Evolutionary conservation across 2,329 filamentous ascomycete species (phyloP), one percentile per base, ranked within the genome.

Genomic region (Cladosporium sp.): DNA sequence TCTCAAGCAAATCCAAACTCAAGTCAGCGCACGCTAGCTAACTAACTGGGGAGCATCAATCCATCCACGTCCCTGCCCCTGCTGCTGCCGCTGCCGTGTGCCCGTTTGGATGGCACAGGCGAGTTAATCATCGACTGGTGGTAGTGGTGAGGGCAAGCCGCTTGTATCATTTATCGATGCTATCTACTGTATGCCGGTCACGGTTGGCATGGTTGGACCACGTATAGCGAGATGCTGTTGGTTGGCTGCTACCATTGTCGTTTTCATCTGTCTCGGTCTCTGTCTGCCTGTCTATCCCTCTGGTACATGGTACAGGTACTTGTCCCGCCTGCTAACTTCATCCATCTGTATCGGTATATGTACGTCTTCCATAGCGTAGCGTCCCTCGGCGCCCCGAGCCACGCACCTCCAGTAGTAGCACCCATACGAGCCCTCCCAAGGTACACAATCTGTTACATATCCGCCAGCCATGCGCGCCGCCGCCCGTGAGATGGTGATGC

Each of bases 21-120:
- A 33, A 55, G 49, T 49, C 49, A 44, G 29, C 59, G 59, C 59
- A 37, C 59, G 59, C 59, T 62, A 62, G n/a, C 18, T 37, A 26
- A 26, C 23, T 26, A 26, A 26, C 23, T 26, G 23, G 18, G 33
- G 33, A 35, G 33, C 33, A 35, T 35, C n/a, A 40, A 40, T 58
- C 33, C 53, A 61, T 62, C 49, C 52, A 23, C 60, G 37, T 33
- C 60, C 60, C 53, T 62, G 31, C 49, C 60, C 60, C 60, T 62
- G 60, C 60, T 52, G 33, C 33, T 18, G 60, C 60, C 49, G 60
- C 60, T 62, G 60, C 60, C 31, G 60, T 55, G 60, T 49, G 28
- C 59, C 44, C 40, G 40, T 26, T 31, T 28, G n/a, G 40, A 35
- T 58, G 18, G 55, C 40, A 23, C 29, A 12, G 28, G 14, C 18